phyloP scores from a whole-genome alignment of 2,329 filamentous ascomycete genomes.

The Nakataea oryzae region DNA sequence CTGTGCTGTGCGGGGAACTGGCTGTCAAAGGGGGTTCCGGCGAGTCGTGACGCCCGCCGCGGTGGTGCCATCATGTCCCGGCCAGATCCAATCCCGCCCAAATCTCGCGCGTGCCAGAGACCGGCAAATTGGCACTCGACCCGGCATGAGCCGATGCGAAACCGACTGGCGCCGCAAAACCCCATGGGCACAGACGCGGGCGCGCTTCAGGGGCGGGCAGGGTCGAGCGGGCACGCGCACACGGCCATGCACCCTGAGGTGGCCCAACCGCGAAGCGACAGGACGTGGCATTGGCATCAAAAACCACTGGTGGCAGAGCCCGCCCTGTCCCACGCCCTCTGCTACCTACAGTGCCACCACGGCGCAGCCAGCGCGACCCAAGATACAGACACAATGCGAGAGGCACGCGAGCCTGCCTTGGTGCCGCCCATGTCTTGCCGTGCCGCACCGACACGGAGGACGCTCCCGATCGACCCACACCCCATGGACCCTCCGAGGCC shows the following conservation, averaged over 20 bases:
- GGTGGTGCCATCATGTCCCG: background rate
- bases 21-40: background rate
- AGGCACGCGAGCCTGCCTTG: no score
- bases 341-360: background rate
- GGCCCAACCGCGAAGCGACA: background rate
- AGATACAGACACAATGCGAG: no score
- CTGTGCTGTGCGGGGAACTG: background rate
- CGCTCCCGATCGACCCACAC: background rate
- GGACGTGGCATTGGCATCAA: no score
- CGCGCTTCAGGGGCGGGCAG: background rate
- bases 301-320: no score
- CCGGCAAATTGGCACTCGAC: background rate
- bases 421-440: no score
- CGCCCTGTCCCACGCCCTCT: background rate
- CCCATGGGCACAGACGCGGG: background rate
- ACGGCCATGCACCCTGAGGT: no score
- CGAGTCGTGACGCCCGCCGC: background rate
- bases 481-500: background rate
- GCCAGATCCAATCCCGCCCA: background rate
- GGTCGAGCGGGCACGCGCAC: background rate
- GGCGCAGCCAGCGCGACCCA: background rate
- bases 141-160: background rate
- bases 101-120: background rate
- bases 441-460: background rate
- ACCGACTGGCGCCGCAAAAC: background rate